Base-by-base conservation (phyloP, 2,329 filamentous ascomycete genomes). In the Penicillium concentricum region DNA sequence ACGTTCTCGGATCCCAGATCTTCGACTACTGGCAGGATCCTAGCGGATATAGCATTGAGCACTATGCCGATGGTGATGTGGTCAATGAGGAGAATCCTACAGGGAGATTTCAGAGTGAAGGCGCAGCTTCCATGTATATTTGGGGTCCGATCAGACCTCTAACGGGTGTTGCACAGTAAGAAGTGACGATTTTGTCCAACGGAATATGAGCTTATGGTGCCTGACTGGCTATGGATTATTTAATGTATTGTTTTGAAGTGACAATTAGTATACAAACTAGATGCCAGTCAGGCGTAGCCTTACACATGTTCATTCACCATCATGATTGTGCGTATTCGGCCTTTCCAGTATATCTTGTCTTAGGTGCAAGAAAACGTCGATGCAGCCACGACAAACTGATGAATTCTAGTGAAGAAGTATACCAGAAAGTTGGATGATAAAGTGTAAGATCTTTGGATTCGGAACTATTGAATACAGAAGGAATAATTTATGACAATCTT, bases 11-110 rank as follows among this genome's bases (percentile, higher is more conserved):
- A 4, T 85, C 81, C 60, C 87, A 90, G 73, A 84, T 90, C 50
- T 91, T 90, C 63, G 87, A 90, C 67, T 89, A 89, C 70, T 89
- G 86, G 86, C 86, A 83, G 66, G 86, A 89, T 71, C 82, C 83
- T 0, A 79, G 77, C 3, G 78, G 78, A 0, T 86, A 87, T 67
- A 87, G 88, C 71, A 75, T 88, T 66, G 86, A 88, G 73, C 86
- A 89, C 70, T 90, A 90, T 64, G 84, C 86, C 16, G 87, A 90
- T 69, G 87, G 87, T 1, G 87, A 90, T 72, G 64, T 87, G 61
- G 80, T 89, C 2, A 85, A 85, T 61, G 76, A 83, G 57, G 77
- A 83, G 59, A 81, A 77, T 18, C 79, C 82, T 39, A 80, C 77
- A 5, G 70, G 67, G 13, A 43, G 41, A 43, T 28, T 28, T 7